Evolutionary conservation across 495 filamentous ascomycete genomes (phyloP), one percentile per base, ranked within the genome.

Genomic region (Tuber calosporum): DNA sequence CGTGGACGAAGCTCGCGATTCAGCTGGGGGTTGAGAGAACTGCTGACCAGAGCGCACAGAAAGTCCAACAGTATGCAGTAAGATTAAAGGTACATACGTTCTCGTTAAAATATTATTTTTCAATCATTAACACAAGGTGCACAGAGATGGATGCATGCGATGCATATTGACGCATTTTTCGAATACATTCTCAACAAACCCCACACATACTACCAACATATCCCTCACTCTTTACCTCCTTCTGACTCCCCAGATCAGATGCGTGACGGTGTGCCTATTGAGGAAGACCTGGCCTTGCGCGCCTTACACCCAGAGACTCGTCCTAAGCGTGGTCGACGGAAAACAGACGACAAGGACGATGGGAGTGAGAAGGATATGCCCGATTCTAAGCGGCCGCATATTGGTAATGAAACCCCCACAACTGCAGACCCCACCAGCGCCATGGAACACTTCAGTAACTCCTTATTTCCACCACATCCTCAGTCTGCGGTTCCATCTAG

Each of bases 131-230:
- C 53, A 34, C 53, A 62, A 62, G 26, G 26, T 62, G 30, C 45
- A 74, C 74, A 97, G 91, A 88, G 95, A 73, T 99, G 95, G 95
- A 95, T 99, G 92, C 93, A 92, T 80, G 94, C 95, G 1, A 96
- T 97, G 92, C 95, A 97, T 81, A 88, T 99, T 34, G 93, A 97
- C 85, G 92, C 94, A 26, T 99, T 97, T 81, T 97, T 97, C 82
- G 93, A 97, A 79, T 97, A 92, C 81, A 87, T 95, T 17, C 86
- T 94, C 43, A 88, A 89, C 43, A 93, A 94, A 71, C 86, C 87
- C 22, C 93, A 96, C 82, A 77, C 86, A 0, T 99, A 99, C 82
- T 97, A 91, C 84, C 91, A 89, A 30, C 89, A 96, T 71, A 87
- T 97, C 15, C 95, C 95, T 7, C 83, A 85, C 36, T 62, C 53